Evolutionary conservation across 768 basidiomycete genomes (phyloP).

Genomic region (Tremella mesenterica): DNA sequence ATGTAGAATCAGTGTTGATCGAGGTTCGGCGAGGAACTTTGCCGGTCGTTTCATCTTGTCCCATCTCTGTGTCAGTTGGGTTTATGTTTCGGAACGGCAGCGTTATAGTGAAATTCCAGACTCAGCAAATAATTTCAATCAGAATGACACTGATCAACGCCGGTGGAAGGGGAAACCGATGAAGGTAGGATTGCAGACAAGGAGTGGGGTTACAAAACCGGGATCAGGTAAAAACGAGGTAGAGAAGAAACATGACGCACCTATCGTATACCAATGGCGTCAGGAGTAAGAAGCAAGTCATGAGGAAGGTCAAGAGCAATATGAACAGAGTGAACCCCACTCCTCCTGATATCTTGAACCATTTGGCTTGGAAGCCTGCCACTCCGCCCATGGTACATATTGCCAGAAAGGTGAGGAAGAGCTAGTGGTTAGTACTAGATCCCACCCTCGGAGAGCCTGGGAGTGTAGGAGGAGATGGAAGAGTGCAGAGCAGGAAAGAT

Average conservation of each 20-base stretch:
- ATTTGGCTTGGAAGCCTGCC: constrained; percentile 78
- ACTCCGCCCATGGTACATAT: constrained; percentile 87
- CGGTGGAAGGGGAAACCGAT: background rate
- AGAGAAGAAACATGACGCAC: too few relatives aligned
- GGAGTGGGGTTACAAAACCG: too few relatives aligned
- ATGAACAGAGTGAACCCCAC: constrained; percentile 78
- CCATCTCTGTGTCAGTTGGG: constrained; percentile 55
- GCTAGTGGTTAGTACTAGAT: constrained; percentile 46
- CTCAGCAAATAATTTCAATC: background rate
- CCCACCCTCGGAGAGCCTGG: background rate
- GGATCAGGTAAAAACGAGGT: too few relatives aligned
- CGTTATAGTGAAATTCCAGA: too few relatives aligned
- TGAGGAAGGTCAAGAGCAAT: constrained; percentile 60
- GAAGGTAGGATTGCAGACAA: background rate
- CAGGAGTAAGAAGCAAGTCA: constrained; percentile 63
- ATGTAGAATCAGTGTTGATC: constrained; percentile 74
- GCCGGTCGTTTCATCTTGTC: constrained; percentile 70
- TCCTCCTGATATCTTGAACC: constrained; percentile 76
- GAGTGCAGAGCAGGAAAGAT: background rate
- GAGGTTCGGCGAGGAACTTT: constrained; percentile 68
- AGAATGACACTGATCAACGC: background rate
- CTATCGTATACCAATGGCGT: constrained; percentile 49
- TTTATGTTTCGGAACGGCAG: constrained; percentile 42
- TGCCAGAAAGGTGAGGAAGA: constrained; percentile 86
- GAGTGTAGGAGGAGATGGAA: background rate